These are phyloP conservation scores for Umbilicus rupestris DNA, from an alignment of 164 flowering plant genomes.

Conservation along the genomic window DNA sequence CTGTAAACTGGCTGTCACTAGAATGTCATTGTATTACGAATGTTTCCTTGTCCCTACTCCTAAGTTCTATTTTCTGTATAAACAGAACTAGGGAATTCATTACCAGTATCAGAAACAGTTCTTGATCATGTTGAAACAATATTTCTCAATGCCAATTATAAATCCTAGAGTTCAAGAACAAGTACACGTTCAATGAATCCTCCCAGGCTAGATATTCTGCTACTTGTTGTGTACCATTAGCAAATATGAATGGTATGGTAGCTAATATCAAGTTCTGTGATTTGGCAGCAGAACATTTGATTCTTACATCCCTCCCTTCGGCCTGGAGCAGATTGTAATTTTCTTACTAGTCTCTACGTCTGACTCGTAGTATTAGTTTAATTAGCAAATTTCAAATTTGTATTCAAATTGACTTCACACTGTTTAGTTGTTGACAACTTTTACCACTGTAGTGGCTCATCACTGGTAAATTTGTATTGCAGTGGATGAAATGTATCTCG, in stretches of 20 bases:
- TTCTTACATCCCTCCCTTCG: too few species aligned
- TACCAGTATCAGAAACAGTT: not conserved
- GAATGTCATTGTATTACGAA: too few species aligned
- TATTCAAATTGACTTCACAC: not conserved
- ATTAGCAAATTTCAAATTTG: not conserved
- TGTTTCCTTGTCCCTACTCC: too few species aligned
- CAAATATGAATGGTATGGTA: too few species aligned
- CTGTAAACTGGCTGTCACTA: too few species aligned
- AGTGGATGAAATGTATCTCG: constrained; percentile 95
- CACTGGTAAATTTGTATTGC: constrained; percentile 12
- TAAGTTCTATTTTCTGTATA: too few species aligned
- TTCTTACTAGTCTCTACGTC: not conserved
- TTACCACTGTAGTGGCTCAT: not conserved
- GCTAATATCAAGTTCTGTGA: too few species aligned
- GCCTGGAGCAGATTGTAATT: not conserved
- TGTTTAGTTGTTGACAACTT: not conserved
- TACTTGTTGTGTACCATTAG: not conserved
- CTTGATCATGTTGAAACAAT: not conserved
- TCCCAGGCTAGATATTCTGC: too few species aligned
- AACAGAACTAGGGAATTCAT: too few species aligned
- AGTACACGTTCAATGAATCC: not conserved
- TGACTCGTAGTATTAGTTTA: not conserved
- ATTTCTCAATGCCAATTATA: too few species aligned
- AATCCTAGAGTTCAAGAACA: not conserved
- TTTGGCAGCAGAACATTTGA: too few species aligned